Evolutionary conservation across 441 rosid species (phyloP).

Genomic region (Euphorbia celastroides): DNA sequence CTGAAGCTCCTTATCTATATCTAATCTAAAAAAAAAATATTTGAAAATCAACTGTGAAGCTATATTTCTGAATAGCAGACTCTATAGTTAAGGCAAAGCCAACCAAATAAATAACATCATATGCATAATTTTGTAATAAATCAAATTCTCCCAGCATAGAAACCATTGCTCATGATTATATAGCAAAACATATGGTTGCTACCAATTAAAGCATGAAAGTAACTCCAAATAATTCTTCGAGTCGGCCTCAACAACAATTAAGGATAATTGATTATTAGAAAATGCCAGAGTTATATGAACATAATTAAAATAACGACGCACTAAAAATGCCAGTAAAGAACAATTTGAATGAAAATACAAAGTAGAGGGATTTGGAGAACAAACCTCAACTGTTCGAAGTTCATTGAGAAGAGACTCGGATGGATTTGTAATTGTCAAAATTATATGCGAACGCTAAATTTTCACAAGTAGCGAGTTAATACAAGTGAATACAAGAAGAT

Average conservation of each 20-base stretch:
- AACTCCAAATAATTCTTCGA: background rate
- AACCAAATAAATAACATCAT: background rate
- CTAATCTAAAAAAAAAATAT: too few relatives aligned
- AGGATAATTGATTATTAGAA: background rate
- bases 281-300: background rate
- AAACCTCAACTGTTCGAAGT: conserved; percentile 94
- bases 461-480: conserved; percentile 19
- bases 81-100: too few relatives aligned
- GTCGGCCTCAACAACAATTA: background rate
- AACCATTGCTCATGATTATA: background rate
- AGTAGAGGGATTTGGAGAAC: conserved; percentile 22
- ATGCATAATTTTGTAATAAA: background rate
- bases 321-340: background rate
- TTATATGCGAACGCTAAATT: conserved; percentile 78
- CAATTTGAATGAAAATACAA: conserved; percentile 4
- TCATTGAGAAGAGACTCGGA: conserved; percentile 91
- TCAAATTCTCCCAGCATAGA: background rate
- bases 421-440: conserved; percentile 81
- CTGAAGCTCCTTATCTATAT: too few relatives aligned
- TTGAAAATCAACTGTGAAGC: too few relatives aligned
- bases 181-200: background rate
- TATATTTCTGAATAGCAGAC: background rate
- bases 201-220: background rate
- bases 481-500: background rate
- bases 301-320: background rate